Percentiles rank a stretch among this genome's conserved stretches.
Evolutionary conservation across 768 basidiomycete species (phyloP).

Genomic region (Mycena latifolia): DNA sequence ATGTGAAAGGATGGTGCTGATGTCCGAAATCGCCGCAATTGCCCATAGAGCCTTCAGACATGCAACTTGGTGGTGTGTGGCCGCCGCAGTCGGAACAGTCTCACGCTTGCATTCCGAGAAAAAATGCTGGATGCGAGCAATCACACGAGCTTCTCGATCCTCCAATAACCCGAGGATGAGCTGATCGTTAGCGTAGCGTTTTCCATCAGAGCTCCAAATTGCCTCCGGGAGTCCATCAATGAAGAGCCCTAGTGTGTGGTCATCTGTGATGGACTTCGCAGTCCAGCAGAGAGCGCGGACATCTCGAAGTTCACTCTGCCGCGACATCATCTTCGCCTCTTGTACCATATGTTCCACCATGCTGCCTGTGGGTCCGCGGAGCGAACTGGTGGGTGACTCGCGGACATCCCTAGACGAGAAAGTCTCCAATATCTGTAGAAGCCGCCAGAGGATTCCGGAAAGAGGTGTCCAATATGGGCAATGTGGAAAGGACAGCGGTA

Average conservation of each 20-base stretch:
- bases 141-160: not conserved
- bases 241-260: not conserved
- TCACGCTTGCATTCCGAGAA: not conserved
- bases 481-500: constrained; percentile 2
- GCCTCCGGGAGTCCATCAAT: constrained; percentile 6
- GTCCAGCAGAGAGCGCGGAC: constrained; percentile 16
- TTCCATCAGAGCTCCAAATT: constrained; percentile 1
- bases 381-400: not conserved
- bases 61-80: not conserved
- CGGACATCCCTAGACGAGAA: not conserved
- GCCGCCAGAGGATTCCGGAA: constrained; percentile 6
- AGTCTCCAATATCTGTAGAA: not conserved
- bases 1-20: not conserved
- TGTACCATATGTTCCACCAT: not conserved
- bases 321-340: not conserved
- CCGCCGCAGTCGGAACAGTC: not conserved
- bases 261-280: not conserved
- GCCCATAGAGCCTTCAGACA: constrained; percentile 11
- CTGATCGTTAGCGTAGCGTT: not conserved
- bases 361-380: not conserved
- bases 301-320: not conserved
- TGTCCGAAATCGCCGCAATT: not conserved
- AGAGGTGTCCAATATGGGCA: constrained; percentile 22
- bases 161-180: not conserved
- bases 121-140: not conserved